These are phyloP conservation scores for Ammopiptanthus mongolicus DNA, from an alignment of 306 rosid species.

Conservation along the genomic window DNA sequence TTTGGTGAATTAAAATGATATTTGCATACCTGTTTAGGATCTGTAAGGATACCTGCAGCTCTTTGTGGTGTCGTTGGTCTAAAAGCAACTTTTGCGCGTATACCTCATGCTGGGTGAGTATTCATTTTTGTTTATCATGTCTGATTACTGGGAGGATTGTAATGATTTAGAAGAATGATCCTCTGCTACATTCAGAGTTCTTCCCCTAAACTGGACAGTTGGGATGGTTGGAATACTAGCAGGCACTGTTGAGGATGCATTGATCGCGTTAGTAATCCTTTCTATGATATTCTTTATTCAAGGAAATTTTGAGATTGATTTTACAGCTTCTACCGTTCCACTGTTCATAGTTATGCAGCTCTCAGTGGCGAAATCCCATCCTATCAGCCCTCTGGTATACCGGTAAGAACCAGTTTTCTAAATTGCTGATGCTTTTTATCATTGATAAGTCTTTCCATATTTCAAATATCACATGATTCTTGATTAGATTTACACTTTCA, in stretches of 20 bases:
- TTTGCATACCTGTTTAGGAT: slow-evolving; percentile 48
- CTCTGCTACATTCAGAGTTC: slow-evolving; percentile 55
- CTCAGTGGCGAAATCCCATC: slow-evolving; percentile 52
- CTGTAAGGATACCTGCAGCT: slow-evolving; percentile 95
- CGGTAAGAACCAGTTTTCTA: slow-evolving; percentile 35
- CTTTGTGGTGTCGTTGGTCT: slow-evolving; percentile 92
- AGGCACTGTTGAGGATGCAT: slow-evolving; percentile 75
- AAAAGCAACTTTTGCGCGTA: slow-evolving; percentile 80
- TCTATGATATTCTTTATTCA: slow-evolving; percentile 3
- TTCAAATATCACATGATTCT: slow-evolving; percentile 5
- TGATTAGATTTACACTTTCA: neutral
- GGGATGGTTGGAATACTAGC: slow-evolving; percentile 96
- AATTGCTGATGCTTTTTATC: neutral
- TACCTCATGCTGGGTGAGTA: slow-evolving; percentile 76
- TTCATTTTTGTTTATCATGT: slow-evolving; percentile 10
- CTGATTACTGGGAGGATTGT: neutral
- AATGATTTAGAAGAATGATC: slow-evolving; percentile 4
- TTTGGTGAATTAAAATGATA: slow-evolving; percentile 7
- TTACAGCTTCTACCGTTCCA: slow-evolving; percentile 9
- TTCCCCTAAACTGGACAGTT: slow-evolving; percentile 93
- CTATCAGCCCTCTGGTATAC: slow-evolving; percentile 9
- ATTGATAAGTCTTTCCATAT: neutral
- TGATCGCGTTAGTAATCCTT: slow-evolving; percentile 57
- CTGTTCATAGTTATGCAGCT: slow-evolving; percentile 69
- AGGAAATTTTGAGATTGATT: slow-evolving; percentile 11